Evolutionary conservation across 2,329 filamentous ascomycete species (phyloP).

Genomic region (Aspergillus floridensis): DNA sequence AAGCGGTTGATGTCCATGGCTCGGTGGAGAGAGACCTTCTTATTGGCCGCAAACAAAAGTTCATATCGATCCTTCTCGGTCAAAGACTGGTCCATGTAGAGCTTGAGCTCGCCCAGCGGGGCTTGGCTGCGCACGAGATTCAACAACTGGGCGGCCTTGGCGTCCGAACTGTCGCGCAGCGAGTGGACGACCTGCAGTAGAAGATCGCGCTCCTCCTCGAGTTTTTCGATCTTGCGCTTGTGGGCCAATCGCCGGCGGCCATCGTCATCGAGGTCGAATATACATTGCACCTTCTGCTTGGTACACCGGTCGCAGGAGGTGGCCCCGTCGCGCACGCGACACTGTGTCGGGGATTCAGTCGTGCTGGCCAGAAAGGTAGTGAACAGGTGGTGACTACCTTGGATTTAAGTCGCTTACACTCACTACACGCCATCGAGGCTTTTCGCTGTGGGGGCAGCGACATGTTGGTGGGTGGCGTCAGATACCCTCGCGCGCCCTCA

Average conservation of each 20-base stretch:
- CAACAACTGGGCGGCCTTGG: slow-evolving; percentile 16
- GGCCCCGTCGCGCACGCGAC: slow-evolving; percentile 19
- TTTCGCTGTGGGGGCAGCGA: background rate
- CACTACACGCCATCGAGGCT: background rate
- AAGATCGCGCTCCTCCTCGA: slow-evolving; percentile 23
- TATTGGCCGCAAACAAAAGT: background rate
- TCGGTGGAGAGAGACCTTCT: background rate
- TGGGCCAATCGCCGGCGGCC: slow-evolving; percentile 21
- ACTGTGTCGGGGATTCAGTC: background rate
- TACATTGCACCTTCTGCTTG: slow-evolving; percentile 20
- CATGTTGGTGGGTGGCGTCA: background rate
- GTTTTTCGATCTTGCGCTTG: slow-evolving; percentile 24
- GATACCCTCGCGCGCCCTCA: background rate
- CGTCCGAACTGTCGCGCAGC: slow-evolving; percentile 18
- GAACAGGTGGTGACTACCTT: background rate
- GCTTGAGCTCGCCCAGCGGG: slow-evolving; percentile 22
- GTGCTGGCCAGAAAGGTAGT: background rate
- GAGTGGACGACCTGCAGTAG: slow-evolving; percentile 20
- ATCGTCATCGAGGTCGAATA: slow-evolving; percentile 23
- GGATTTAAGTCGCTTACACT: background rate
- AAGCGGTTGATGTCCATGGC: slow-evolving; percentile 6
- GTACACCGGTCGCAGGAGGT: slow-evolving; percentile 24
- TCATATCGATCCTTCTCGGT: background rate
- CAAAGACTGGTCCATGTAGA: slow-evolving; percentile 6
- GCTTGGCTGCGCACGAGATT: slow-evolving; percentile 25